Evolutionary conservation across 495 filamentous ascomycete genomes (phyloP), one percentile per base, ranked within the genome.

Genomic region (Stereocaulon alpinum): DNA sequence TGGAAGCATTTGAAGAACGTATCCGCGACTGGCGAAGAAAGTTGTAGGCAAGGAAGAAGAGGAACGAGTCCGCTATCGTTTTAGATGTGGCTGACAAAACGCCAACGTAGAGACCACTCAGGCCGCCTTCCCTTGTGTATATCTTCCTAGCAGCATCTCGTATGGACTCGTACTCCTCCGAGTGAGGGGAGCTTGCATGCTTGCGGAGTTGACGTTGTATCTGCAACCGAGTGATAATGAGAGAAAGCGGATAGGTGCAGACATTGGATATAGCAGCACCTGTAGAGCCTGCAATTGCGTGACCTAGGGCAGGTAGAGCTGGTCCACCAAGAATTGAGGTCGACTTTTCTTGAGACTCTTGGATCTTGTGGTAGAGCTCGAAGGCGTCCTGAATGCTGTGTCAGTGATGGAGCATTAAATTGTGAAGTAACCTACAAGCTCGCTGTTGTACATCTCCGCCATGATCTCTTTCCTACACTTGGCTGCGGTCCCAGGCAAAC

Each of bases 41-140:
- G 55, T 79, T 88, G 69, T 96, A 95, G 64, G 86, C 88, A 24
- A 89, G 74, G 71, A 89, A 95, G 72, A 91, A 94, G 45, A 93
- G 78, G 70, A 91, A 91, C 34, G 82, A 83, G 71, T 93, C 88
- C 6, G 80, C 77, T 6, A 89, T 79, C 47, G 81, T 82, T 69
- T 89, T 94, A 48, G 73, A 76, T 1, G 86, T 84, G 67, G 95
- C 89, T 61, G 84, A 79, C 20, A 78, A 71, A 17, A 88, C 73
- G 27, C 91, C 92, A 37, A 77, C 82, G 70, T 91, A 97, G 57
- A 95, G 85, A 3, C 84, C 87, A 24, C 64, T 64, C 17, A 86
- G 49, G 2, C 82, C 85, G 14, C 89, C 90, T 72, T 88, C 85
- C 22, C 76, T 73, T 1, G 72, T 71, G 68, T 88, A 90, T 61